Conservation (phyloP, 2,329 filamentous ascomycete genomes). For the Paracorniculantispora psalliotae region DNA sequence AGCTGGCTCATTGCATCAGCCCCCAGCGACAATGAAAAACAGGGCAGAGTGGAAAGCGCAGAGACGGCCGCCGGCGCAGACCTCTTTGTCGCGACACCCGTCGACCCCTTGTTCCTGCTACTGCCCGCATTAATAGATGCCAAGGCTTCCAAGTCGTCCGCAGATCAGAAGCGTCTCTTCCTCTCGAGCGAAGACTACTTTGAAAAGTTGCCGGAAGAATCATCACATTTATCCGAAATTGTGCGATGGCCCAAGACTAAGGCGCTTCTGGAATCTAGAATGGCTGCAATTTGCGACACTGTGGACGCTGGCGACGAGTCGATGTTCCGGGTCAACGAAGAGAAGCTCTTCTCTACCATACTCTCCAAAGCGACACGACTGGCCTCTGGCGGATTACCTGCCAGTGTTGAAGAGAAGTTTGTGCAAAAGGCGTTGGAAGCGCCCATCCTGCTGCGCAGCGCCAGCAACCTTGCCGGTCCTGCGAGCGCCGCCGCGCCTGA, state of each 20-base stretch:
- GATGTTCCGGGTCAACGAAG: slow-evolving; percentile 75
- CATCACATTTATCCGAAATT: slow-evolving; percentile 55
- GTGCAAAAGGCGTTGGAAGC: slow-evolving; percentile 70
- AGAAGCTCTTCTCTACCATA: slow-evolving; percentile 63
- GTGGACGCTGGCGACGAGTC: slow-evolving; percentile 78
- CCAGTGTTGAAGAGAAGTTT: slow-evolving; percentile 81
- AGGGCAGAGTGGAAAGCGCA: slow-evolving; percentile 30
- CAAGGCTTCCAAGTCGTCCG: slow-evolving; percentile 34
- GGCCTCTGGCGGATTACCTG: slow-evolving; percentile 60
- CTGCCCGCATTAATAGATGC: slow-evolving; percentile 62
- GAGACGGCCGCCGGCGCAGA: slow-evolving; percentile 60
- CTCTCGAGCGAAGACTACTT: slow-evolving; percentile 68
- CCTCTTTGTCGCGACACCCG: slow-evolving; percentile 75
- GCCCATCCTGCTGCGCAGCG: slow-evolving; percentile 65
- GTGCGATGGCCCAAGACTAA: slow-evolving; percentile 45
- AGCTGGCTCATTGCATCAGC: slow-evolving; percentile 56
- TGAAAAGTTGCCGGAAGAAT: slow-evolving; percentile 52
- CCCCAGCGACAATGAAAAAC: neutral
- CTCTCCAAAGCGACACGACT: slow-evolving; percentile 68
- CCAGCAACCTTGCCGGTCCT: slow-evolving; percentile 23
- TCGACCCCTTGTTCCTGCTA: slow-evolving; percentile 81
- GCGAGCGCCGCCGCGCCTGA: neutral
- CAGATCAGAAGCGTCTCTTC: slow-evolving; percentile 56
- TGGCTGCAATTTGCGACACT: slow-evolving; percentile 70
- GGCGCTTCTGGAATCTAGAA: slow-evolving; percentile 55